Evolutionary conservation across 2,329 filamentous ascomycete genomes (phyloP).

Genomic region (Ophiostoma himal-ulmi): DNA sequence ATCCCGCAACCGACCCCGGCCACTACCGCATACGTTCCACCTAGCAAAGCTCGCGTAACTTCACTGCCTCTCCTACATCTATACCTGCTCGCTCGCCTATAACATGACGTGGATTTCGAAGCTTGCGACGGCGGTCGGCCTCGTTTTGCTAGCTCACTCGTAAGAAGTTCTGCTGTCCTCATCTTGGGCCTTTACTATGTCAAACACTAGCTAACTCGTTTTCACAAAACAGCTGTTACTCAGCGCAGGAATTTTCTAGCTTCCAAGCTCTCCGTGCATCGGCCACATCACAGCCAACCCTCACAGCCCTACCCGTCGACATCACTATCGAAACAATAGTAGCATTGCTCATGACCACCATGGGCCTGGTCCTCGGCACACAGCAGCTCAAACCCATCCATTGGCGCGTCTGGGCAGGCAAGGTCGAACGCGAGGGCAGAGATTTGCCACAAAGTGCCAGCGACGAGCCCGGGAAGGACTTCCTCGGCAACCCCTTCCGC

Average conservation of each 20-base stretch:
- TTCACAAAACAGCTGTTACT: slow-evolving; percentile 70
- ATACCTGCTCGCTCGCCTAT: neutral
- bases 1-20: neutral
- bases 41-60: neutral
- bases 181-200: neutral
- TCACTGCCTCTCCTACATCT: neutral
- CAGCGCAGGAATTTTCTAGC: slow-evolving; percentile 82
- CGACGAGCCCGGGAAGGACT: slow-evolving; percentile 54
- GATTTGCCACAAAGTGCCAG: slow-evolving; percentile 53
- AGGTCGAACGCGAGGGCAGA: slow-evolving; percentile 72
- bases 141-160: slow-evolving; percentile 80
- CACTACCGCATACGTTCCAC: neutral
- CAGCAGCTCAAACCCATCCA: slow-evolving; percentile 77
- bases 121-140: slow-evolving; percentile 64
- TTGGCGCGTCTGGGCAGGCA: slow-evolving; percentile 74
- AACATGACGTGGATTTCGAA: slow-evolving; percentile 67
- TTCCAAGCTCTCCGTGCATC: slow-evolving; percentile 50
- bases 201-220: slow-evolving; percentile 8
- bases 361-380: slow-evolving; percentile 74
- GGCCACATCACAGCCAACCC: slow-evolving; percentile 39
- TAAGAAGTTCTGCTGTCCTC: slow-evolving; percentile 45
- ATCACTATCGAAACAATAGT: slow-evolving; percentile 81
- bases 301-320: slow-evolving; percentile 64
- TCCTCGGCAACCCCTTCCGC: slow-evolving; percentile 70
- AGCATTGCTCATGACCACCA: slow-evolving; percentile 71